Evolutionary conservation across 352 stramenopile species (phyloP).

Genomic region (Aphanomyces cochlioides): DNA sequence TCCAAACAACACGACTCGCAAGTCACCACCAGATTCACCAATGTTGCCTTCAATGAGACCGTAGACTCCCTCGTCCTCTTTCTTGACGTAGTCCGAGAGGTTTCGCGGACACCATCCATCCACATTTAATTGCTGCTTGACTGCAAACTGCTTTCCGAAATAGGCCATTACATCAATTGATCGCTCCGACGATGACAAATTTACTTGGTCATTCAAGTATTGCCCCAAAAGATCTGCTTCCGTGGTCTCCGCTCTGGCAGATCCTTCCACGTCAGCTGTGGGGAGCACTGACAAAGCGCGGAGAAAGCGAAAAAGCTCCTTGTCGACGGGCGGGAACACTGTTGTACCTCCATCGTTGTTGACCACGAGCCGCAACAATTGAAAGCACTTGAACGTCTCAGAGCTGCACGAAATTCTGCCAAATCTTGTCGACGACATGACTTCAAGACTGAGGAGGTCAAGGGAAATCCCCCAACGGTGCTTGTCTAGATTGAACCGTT

Average conservation of each 20-base stretch:
- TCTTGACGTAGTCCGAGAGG: constrained; percentile 41
- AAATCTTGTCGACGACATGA: no score
- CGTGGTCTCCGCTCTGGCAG: no score
- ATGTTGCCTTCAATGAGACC: constrained; percentile 28
- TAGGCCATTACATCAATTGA: constrained; percentile 43
- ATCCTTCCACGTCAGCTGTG: not conserved
- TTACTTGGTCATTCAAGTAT: not conserved
- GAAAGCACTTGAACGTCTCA: not conserved
- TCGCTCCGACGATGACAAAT: not conserved
- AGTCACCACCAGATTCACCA: not conserved
- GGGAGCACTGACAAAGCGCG: constrained; percentile 37
- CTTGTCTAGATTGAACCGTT: no score
- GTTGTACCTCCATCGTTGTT: constrained; percentile 51
- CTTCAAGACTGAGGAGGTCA: no score
- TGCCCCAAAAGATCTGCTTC: constrained; percentile 33
- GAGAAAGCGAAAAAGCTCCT: constrained; percentile 58
- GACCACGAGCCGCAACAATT: not conserved
- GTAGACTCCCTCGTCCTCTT: constrained; percentile 57
- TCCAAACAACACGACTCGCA: constrained; percentile 48
- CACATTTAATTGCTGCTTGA: constrained; percentile 43
- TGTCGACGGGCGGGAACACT: constrained; percentile 57
- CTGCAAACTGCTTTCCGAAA: constrained; percentile 58
- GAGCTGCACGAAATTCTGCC: not conserved
- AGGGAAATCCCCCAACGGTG: no score
- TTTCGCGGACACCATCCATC: constrained; percentile 46